A percentile compares a stretch with the other conserved stretches of the same genome.
Conservation (phyloP, 345 rosid genomes). For the Euclidium syriacum region DNA sequence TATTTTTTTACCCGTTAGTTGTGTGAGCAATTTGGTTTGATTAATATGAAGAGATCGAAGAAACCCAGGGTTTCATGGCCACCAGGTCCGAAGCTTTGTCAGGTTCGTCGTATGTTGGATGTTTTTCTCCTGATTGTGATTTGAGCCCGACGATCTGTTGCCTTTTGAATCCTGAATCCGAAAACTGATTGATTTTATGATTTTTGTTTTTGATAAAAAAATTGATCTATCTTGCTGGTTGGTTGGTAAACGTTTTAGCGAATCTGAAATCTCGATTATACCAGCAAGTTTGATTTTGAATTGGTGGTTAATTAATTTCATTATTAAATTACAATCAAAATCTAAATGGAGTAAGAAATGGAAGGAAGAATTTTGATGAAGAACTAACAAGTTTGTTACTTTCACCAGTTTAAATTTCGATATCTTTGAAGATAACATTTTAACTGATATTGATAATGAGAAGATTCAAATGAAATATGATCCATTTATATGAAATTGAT, state of each 20-base stretch:
- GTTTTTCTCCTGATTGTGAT: background rate
- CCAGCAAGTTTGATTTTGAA: background rate
- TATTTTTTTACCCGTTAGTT: background rate
- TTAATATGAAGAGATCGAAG: conserved; percentile 44
- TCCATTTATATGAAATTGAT: background rate
- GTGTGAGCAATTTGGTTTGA: background rate
- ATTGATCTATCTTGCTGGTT: background rate
- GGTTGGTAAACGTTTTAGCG: background rate
- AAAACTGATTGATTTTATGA: background rate
- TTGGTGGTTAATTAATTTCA: background rate
- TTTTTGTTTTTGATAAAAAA: background rate
- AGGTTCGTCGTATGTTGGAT: conserved; percentile 32
- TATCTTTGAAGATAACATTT: background rate
- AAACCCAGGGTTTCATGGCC: conserved; percentile 64
- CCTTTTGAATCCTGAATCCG: background rate
- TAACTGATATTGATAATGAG: background rate
- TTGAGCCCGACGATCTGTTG: too few species aligned
- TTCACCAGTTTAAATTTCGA: background rate
- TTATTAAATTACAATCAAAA: background rate
- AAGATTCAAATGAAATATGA: background rate
- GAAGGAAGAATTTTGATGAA: background rate
- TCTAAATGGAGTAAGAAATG: background rate
- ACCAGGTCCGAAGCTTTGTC: conserved; percentile 46
- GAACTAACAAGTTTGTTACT: background rate
- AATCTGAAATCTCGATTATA: background rate